Evolutionary conservation across 257 asterid genomes (phyloP).

Genomic region (Knoxia roxburghii): DNA sequence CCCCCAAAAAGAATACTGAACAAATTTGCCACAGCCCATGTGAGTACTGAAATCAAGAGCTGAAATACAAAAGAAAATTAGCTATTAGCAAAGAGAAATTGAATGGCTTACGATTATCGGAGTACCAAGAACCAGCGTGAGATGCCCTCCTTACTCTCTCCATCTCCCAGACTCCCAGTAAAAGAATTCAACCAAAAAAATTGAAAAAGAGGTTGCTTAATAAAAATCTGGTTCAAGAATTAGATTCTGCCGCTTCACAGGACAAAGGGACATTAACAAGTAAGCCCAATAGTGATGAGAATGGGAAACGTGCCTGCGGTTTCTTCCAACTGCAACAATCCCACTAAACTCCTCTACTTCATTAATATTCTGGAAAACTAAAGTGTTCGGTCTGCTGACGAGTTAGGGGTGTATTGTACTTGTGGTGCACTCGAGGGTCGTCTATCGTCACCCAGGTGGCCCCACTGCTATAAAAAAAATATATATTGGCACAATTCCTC

Average conservation of each 20-base stretch:
- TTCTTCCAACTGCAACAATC: background rate
- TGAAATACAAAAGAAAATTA: background rate
- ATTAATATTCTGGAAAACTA: background rate
- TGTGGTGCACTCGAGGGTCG: background rate
- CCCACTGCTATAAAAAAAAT: too few species aligned
- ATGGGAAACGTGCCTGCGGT: slow-evolving; percentile 6
- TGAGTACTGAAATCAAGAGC: background rate
- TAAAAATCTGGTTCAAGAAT: background rate
- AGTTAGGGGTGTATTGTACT: background rate
- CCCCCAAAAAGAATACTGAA: background rate
- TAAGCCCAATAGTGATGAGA: background rate
- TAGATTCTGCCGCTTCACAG: background rate
- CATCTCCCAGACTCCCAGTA: slow-evolving; percentile 37
- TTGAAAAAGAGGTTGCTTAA: background rate
- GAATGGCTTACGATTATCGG: slow-evolving; percentile 73
- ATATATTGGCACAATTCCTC: too few species aligned
- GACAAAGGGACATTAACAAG: background rate
- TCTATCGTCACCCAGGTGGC: background rate
- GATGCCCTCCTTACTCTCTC: slow-evolving; percentile 78
- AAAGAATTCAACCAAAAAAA: background rate
- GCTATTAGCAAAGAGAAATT: too few species aligned
- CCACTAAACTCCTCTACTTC: background rate
- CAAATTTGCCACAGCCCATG: background rate
- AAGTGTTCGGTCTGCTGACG: background rate
- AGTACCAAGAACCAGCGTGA: slow-evolving; percentile 99